phyloP scores from a whole-genome alignment of 805 yeast genomes.

The Pichia eremophila region DNA sequence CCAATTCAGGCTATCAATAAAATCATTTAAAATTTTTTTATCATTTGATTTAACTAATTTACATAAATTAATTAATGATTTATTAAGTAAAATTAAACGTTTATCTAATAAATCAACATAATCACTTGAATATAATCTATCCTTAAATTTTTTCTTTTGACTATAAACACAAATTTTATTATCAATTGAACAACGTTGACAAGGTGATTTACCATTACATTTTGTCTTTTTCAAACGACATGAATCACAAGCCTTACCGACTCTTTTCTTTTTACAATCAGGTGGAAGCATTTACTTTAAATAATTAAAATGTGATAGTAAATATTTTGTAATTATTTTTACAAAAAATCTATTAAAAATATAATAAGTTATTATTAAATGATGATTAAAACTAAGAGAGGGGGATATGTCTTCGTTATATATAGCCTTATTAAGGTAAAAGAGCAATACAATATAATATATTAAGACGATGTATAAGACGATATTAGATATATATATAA shows the following conservation, averaged over 20 bases:
- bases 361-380: too few species aligned
- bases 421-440: too few species aligned
- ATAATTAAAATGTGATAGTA: too few species aligned
- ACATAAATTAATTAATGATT: constrained; percentile 36
- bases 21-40: neutral
- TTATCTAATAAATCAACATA: constrained; percentile 58
- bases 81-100: constrained; percentile 42
- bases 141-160: constrained; percentile 43
- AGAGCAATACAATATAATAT: too few species aligned
- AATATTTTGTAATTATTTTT: too few species aligned
- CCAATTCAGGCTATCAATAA: constrained; percentile 10
- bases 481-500: too few species aligned
- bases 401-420: too few species aligned
- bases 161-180: constrained; percentile 53
- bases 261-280: constrained; percentile 37
- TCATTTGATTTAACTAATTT: constrained; percentile 16
- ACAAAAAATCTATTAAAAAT: too few species aligned
- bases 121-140: constrained; percentile 48
- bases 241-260: constrained; percentile 56
- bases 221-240: constrained; percentile 56
- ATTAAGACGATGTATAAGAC: too few species aligned
- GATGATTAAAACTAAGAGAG: too few species aligned
- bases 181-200: constrained; percentile 44
- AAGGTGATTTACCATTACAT: constrained; percentile 55
- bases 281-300: neutral